A percentile compares a stretch with the other conserved stretches of the same genome.
phyloP scores from a whole-genome alignment of 805 yeast species.

The Kregervanrija delftensis region DNA sequence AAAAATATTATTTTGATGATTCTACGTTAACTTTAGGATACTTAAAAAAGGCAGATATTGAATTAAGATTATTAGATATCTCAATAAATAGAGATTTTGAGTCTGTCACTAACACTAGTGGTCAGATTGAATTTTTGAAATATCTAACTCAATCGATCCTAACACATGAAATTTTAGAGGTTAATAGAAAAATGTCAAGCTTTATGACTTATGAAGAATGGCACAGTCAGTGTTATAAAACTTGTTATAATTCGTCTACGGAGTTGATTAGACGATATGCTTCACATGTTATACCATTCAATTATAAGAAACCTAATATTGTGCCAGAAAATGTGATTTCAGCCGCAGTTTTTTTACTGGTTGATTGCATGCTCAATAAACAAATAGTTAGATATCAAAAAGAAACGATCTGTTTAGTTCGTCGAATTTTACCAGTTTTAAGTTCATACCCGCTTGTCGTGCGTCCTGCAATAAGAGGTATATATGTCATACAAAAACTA shows the following conservation, averaged over 20 bases:
- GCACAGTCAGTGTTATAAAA: conserved; percentile 14
- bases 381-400: conserved; percentile 13
- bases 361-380: conserved; percentile 23
- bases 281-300: conserved; percentile 10
- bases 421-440: conserved; percentile 15
- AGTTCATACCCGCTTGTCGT: conserved; percentile 18
- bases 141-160: conserved; percentile 13
- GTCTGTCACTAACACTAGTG: conserved; percentile 7
- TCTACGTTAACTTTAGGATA: conserved; percentile 12
- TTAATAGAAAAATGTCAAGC: conserved; percentile 24
- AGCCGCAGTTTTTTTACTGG: conserved; percentile 23
- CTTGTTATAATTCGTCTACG: conserved; percentile 18
- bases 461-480: conserved; percentile 26
- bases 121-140: conserved; percentile 11
- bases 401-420: conserved; percentile 11
- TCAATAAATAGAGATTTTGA: conserved; percentile 16
- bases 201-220: conserved; percentile 21
- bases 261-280: conserved; percentile 13
- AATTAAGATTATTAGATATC: conserved; percentile 19
- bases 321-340: conserved; percentile 20
- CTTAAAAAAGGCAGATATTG: conserved; percentile 20
- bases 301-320: conserved; percentile 19
- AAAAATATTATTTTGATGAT: conserved; percentile 21
- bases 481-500: conserved; percentile 22
- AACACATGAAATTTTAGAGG: conserved; percentile 21